These are phyloP conservation scores for Pouteria glomerata DNA, from an alignment of 148 eudicot genomes.

Conservation along the genomic window DNA sequence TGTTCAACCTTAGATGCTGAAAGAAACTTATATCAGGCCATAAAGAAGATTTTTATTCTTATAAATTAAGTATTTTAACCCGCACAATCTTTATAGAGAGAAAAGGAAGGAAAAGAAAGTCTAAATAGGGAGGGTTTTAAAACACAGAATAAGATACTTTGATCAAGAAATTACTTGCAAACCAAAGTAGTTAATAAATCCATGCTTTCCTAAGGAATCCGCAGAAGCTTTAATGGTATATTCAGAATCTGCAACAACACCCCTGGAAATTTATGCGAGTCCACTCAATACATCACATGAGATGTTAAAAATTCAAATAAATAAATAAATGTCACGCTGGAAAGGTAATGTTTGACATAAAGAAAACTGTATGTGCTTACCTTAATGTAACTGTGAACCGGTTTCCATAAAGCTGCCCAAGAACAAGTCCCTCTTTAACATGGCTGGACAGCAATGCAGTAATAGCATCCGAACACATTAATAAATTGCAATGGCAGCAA, in stretches of 20 bases:
- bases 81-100: background rate
- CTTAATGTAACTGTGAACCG: constrained; percentile 82
- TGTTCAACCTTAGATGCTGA: background rate
- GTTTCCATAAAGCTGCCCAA: constrained; percentile 90
- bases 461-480: constrained; percentile 4
- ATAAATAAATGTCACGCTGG: background rate
- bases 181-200: constrained; percentile 93
- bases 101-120: background rate
- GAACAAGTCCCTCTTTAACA: constrained; percentile 84
- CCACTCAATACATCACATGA: constrained; percentile 3
- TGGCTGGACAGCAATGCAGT: constrained; percentile 46
- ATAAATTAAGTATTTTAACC: background rate
- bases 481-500: constrained; percentile 7
- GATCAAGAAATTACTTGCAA: constrained; percentile 53
- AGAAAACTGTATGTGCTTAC: constrained; percentile 22
- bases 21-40: background rate
- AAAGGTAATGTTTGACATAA: background rate
- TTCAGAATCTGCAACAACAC: constrained; percentile 75
- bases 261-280: constrained; percentile 43
- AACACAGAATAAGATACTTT: constrained; percentile 4
- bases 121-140: background rate
- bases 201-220: constrained; percentile 66
- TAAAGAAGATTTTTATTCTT: background rate
- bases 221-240: constrained; percentile 70
- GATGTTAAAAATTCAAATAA: background rate